These are phyloP conservation scores for Arthrobotrys megalospora DNA, from an alignment of 2,329 filamentous ascomycete species.

Conservation along the genomic window DNA sequence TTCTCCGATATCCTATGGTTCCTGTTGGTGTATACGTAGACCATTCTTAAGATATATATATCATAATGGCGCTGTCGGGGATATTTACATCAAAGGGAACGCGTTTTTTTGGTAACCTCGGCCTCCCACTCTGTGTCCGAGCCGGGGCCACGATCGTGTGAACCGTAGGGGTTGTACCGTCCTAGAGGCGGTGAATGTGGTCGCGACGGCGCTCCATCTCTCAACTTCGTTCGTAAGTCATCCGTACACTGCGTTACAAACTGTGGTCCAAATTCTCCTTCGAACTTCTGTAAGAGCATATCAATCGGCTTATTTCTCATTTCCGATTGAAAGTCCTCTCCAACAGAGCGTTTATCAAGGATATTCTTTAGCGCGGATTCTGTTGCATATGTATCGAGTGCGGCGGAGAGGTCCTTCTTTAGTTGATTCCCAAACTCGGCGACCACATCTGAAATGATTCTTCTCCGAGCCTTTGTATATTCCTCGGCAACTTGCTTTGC, in stretches of 20 bases:
- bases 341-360: neutral
- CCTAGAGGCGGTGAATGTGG: too few species aligned
- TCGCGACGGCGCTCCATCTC: too few species aligned
- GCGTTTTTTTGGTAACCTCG: too few species aligned
- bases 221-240: neutral
- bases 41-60: too few species aligned
- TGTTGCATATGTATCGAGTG: neutral
- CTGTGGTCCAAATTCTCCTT: neutral
- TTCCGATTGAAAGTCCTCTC: neutral
- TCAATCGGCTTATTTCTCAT: slow-evolving; percentile 5
- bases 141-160: too few species aligned
- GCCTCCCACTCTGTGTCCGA: too few species aligned
- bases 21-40: too few species aligned
- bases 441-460: neutral
- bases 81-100: too few species aligned
- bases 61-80: too few species aligned
- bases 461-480: neutral
- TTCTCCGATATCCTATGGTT: too few species aligned
- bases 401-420: neutral
- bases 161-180: too few species aligned
- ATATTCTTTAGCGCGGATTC: neutral
- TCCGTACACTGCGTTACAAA: neutral
- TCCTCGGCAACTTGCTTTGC: neutral
- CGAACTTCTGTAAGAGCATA: neutral
- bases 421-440: neutral